Conservation (phyloP, 305 asterid species). For the Lippia alba region DNA sequence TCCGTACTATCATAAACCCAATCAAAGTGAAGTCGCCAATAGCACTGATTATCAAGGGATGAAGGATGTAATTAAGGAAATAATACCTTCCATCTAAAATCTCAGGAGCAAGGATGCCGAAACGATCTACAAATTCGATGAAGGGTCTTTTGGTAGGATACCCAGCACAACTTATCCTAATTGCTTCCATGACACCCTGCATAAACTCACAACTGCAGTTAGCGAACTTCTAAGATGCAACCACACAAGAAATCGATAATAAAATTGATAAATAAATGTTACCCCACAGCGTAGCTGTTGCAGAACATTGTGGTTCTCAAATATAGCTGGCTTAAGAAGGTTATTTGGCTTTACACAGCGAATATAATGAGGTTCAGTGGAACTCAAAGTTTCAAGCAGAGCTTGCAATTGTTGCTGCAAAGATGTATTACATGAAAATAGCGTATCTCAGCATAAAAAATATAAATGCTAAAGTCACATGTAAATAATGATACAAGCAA, state of each 20-base stretch:
- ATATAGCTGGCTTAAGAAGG: slow-evolving; percentile 92
- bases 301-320: slow-evolving; percentile 95
- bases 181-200: slow-evolving; percentile 99
- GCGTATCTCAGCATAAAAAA: slow-evolving; percentile 28
- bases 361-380: slow-evolving; percentile 94
- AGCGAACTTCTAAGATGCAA: slow-evolving; percentile 25
- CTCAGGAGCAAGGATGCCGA: slow-evolving; percentile 93
- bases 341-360: slow-evolving; percentile 98
- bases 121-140: slow-evolving; percentile 87
- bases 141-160: slow-evolving; percentile 95
- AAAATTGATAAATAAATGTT: slow-evolving; percentile 30
- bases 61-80: slow-evolving; percentile 11
- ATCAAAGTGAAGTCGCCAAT: slow-evolving; percentile 31
- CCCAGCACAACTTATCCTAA: slow-evolving; percentile 98
- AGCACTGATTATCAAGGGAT: slow-evolving; percentile 20
- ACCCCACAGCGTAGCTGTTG: slow-evolving; percentile 99
- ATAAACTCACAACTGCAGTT: slow-evolving; percentile 24
- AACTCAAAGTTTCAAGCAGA: slow-evolving; percentile 82
- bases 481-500: slow-evolving; percentile 21
- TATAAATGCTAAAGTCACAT: slow-evolving; percentile 22
- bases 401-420: slow-evolving; percentile 95
- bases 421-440: slow-evolving; percentile 37
- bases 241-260: slow-evolving; percentile 26
- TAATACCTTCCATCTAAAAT: slow-evolving; percentile 83
- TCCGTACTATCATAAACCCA: slow-evolving; percentile 65